A percentile compares a stretch with the other conserved stretches of the same genome.
These are phyloP conservation scores for Laetiporus sulphureus DNA, from an alignment of 1,284 basidiomycete species.

Conservation along the genomic window DNA sequence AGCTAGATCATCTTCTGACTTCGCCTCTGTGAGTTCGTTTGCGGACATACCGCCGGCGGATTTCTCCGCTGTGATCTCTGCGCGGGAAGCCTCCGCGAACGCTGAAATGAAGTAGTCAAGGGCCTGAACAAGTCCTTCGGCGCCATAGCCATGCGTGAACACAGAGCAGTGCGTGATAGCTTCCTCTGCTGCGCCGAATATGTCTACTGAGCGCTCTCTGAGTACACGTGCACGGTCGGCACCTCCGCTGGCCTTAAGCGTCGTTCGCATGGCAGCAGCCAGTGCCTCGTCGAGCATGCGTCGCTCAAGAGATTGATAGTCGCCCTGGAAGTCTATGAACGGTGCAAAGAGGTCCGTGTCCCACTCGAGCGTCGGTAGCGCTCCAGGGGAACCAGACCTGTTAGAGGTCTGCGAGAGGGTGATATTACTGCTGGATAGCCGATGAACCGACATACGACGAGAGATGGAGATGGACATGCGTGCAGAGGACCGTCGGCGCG, in stretches of 20 bases:
- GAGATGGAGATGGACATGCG: constrained; percentile 78
- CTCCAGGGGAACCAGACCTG: constrained; percentile 12
- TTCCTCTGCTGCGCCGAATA: constrained; percentile 76
- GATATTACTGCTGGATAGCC: constrained; percentile 30
- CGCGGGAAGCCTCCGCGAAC: constrained; percentile 63
- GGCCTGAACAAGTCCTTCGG: constrained; percentile 63
- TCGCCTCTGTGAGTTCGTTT: constrained; percentile 21
- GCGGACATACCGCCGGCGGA: not conserved
- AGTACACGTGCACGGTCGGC: constrained; percentile 59
- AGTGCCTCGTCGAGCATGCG: constrained; percentile 58
- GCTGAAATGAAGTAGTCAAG: constrained; percentile 63
- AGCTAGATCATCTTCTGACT: constrained; percentile 51
- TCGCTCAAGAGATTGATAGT: constrained; percentile 74
- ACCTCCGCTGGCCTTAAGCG: constrained; percentile 18
- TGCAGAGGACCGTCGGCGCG: constrained; percentile 43
- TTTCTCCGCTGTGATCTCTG: constrained; percentile 34
- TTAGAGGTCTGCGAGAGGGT: no score
- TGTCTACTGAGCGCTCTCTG: constrained; percentile 63
- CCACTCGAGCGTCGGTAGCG: constrained; percentile 59
- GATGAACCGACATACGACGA: constrained; percentile 41
- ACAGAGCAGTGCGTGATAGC: constrained; percentile 65
- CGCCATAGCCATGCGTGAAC: constrained; percentile 87
- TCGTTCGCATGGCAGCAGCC: constrained; percentile 32
- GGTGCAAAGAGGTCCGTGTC: constrained; percentile 88
- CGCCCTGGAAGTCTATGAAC: constrained; percentile 82